Percentiles rank a stretch among this genome's conserved stretches.
These are phyloP conservation scores for Phytopythium delawarense DNA, from an alignment of 352 stramenopile genomes.

Conservation along the genomic window DNA sequence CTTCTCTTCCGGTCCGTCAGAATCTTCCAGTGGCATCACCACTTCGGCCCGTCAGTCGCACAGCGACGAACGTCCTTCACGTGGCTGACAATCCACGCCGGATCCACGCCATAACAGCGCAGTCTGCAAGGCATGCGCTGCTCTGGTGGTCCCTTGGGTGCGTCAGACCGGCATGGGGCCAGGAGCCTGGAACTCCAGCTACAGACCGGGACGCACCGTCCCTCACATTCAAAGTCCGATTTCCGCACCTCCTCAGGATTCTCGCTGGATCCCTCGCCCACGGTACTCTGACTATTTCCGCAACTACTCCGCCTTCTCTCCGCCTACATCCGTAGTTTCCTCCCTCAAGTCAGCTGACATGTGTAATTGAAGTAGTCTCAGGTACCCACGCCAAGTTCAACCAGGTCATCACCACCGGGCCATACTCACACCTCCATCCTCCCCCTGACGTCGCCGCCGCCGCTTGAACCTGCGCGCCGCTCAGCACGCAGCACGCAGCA, in stretches of 20 bases:
- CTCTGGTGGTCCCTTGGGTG: too few relatives aligned
- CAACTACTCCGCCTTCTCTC: neutral
- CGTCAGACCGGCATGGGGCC: too few relatives aligned
- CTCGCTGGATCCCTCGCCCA: neutral
- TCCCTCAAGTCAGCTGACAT: too few relatives aligned
- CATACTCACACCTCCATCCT: neutral
- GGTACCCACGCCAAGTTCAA: constrained; percentile 5
- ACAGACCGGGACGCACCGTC: too few relatives aligned
- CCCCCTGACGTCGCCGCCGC: too few relatives aligned
- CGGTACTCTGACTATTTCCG: neutral
- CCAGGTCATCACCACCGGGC: constrained; percentile 1
- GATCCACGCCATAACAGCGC: too few relatives aligned
- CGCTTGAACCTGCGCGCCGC: neutral
- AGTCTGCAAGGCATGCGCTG: too few relatives aligned
- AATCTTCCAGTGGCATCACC: constrained; percentile 2
- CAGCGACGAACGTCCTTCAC: too few relatives aligned
- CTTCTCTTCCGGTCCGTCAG: neutral
- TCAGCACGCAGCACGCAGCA: neutral
- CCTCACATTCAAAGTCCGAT: too few relatives aligned
- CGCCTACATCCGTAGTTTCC: neutral
- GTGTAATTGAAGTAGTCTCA: neutral
- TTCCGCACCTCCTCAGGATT: neutral
- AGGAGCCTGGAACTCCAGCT: too few relatives aligned
- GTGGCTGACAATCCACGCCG: too few relatives aligned
- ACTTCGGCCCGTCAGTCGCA: too few relatives aligned